Evolutionary conservation across 805 yeast genomes (phyloP), one percentile per base, ranked within the genome.

Genomic region (Saitoella complicata): DNA sequence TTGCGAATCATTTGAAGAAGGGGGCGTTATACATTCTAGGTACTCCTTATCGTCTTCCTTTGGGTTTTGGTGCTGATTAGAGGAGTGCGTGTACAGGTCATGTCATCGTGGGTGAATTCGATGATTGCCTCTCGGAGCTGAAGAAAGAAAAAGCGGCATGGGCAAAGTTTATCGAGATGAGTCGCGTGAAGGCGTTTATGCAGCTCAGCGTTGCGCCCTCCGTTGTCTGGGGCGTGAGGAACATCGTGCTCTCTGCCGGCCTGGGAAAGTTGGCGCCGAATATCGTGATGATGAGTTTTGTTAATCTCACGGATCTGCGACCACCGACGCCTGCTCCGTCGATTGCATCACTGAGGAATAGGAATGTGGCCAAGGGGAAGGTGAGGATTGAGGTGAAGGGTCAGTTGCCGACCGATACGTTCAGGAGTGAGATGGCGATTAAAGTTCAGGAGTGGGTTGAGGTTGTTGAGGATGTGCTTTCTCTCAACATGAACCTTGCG

Each of bases 241-340:
- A 88, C 58, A 86, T 91, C 7, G 86, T 75, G 47, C 60, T 88
- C 48, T 96, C 96, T 0, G 81, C 94, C 2, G 99, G 99, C 0
- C 66, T 91, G n/a, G 99, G 99, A 6, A 96, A 95, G 8, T 91
- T 91, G 98, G 80, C 75, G 55, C 98, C 98, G 1, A 91, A 91
- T 57, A 87, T 91, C 43, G 84, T 95, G 0, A 93, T 91, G 0
- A 49, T 91, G 32, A 97, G 97, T 0, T 86, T 86, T 55, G 83
- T 79, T 53, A 94, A 88, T 32, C 44, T 46, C 5, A 42, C 4
- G 21, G 21, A 21, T 21, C 21, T 21, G 21, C 21, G 21, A 21
- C 21, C 4, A 4, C 21, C 21, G 21, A 55, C 2, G 51, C 43
- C 35, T 56, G 52, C 45, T 21, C 21, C 21, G 21, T 21, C 21